phyloP scores from a whole-genome alignment of 2,329 filamentous ascomycete species.

The Aspergillus phoenicis region DNA sequence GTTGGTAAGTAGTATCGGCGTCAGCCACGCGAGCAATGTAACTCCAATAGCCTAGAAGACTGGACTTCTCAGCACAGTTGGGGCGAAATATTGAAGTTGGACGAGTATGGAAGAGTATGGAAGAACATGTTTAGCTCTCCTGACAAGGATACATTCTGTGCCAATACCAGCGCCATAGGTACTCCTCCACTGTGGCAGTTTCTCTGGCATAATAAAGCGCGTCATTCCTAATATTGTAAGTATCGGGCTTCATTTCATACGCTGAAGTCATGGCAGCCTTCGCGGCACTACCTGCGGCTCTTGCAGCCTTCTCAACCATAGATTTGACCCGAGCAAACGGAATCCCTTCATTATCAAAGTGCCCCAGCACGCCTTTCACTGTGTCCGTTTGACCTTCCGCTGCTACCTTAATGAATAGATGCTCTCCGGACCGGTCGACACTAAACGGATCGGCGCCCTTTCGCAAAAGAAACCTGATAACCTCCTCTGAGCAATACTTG shows the following conservation, averaged over 20 bases:
- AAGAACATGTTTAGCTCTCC: not conserved
- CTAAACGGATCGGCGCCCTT: not conserved
- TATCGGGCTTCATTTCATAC: no score
- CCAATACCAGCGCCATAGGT: not conserved
- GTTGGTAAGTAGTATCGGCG: no score
- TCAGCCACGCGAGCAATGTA: no score
- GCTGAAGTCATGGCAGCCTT: no score
- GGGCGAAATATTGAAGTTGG: no score
- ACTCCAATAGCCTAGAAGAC: no score
- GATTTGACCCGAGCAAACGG: not conserved
- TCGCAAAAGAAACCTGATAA: not conserved
- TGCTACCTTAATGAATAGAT: not conserved
- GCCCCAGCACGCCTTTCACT: not conserved
- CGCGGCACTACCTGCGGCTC: not conserved
- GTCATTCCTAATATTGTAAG: no score
- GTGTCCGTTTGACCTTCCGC: rapidly evolving
- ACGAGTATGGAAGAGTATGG: no score
- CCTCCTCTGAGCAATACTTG: no score
- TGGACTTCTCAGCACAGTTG: no score
- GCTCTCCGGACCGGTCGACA: not conserved
- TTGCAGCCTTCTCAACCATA: not conserved
- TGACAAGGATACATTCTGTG: not conserved
- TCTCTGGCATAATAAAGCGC: no score
- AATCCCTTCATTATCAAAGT: not conserved
- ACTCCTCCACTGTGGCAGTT: not conserved